Conservation (phyloP, 1,284 basidiomycete species). For the Athelia sp. region DNA sequence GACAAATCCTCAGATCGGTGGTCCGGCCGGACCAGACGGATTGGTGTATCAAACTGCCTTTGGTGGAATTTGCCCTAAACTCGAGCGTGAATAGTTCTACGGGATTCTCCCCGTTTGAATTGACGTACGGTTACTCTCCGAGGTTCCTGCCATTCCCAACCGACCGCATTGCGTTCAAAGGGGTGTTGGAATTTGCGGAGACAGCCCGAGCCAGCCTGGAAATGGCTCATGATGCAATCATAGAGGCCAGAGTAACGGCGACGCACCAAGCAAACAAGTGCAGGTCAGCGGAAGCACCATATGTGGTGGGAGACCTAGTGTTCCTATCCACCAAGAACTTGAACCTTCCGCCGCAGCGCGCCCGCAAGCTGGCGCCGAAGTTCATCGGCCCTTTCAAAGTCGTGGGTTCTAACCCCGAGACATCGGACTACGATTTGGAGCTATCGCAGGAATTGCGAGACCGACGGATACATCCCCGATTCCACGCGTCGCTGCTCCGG, state of each 20-base stretch:
- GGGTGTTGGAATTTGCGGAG: slow-evolving; percentile 19
- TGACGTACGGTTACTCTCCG: slow-evolving; percentile 22
- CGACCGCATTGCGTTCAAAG: slow-evolving; percentile 14
- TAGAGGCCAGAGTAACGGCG: slow-evolving; percentile 22
- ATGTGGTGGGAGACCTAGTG: slow-evolving; percentile 20
- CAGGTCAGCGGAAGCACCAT: slow-evolving; percentile 11
- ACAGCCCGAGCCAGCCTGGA: slow-evolving; percentile 19
- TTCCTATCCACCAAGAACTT: slow-evolving; percentile 28
- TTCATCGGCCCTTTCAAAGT: slow-evolving; percentile 26
- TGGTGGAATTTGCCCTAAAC: slow-evolving; percentile 33
- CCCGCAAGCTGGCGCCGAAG: slow-evolving; percentile 21
- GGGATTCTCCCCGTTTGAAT: slow-evolving; percentile 23
- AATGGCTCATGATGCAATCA: slow-evolving; percentile 25
- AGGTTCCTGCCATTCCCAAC: slow-evolving; percentile 21
- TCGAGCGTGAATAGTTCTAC: slow-evolving; percentile 17
- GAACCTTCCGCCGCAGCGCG: slow-evolving; percentile 15
- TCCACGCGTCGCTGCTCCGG: slow-evolving; percentile 12
- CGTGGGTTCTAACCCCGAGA: slow-evolving; percentile 5
- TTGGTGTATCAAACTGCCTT: slow-evolving; percentile 30
- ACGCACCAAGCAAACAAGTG: slow-evolving; percentile 23
- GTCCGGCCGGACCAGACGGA: slow-evolving; percentile 27
- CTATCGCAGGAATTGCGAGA: slow-evolving; percentile 11
- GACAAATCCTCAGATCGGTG: slow-evolving; percentile 31
- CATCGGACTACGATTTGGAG: slow-evolving; percentile 13
- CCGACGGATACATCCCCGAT: slow-evolving; percentile 10